phyloP scores from a whole-genome alignment of 352 stramenopile species.

The Phytophthora tubulina region DNA sequence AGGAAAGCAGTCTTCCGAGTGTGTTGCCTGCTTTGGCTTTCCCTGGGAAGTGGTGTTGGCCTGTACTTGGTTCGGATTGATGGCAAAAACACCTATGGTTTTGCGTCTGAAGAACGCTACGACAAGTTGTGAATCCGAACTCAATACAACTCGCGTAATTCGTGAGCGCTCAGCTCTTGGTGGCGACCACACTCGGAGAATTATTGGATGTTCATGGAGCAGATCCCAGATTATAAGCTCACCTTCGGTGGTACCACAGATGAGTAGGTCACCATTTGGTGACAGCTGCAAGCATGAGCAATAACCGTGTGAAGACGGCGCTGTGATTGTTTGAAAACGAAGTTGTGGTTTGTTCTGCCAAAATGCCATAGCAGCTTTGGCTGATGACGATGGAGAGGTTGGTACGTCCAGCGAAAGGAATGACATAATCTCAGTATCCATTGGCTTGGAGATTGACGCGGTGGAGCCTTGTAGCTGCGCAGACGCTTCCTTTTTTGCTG shows the following conservation, averaged over 20 bases:
- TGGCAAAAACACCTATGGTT: constrained; percentile 5
- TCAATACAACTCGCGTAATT: constrained; percentile 42
- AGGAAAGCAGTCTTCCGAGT: constrained; percentile 54
- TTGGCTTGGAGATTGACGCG: not conserved
- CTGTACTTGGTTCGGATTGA: constrained; percentile 11
- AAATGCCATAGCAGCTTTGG: constrained; percentile 29
- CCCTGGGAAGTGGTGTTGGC: constrained; percentile 2
- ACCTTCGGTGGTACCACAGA: constrained; percentile 45
- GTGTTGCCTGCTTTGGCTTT: constrained; percentile 21
- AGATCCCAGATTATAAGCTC: constrained; percentile 51
- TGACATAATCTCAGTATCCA: constrained; percentile 8
- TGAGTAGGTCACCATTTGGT: constrained; percentile 30
- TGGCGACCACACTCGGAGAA: constrained; percentile 33
- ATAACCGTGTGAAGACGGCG: constrained; percentile 27
- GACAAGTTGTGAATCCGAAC: constrained; percentile 40
- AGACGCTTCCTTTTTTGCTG: not conserved
- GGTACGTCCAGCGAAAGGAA: constrained; percentile 4
- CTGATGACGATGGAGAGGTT: not conserved
- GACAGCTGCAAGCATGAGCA: constrained; percentile 52
- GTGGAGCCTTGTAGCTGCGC: not conserved
- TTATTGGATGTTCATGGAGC: constrained; percentile 18
- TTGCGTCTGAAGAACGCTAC: constrained; percentile 43
- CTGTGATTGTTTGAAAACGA: constrained; percentile 31
- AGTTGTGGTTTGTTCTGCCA: constrained; percentile 40
- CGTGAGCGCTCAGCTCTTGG: constrained; percentile 39